These are phyloP conservation scores for Cupressus sempervirens DNA, from an alignment of 75 land plant genomes.

Conservation along the genomic window DNA sequence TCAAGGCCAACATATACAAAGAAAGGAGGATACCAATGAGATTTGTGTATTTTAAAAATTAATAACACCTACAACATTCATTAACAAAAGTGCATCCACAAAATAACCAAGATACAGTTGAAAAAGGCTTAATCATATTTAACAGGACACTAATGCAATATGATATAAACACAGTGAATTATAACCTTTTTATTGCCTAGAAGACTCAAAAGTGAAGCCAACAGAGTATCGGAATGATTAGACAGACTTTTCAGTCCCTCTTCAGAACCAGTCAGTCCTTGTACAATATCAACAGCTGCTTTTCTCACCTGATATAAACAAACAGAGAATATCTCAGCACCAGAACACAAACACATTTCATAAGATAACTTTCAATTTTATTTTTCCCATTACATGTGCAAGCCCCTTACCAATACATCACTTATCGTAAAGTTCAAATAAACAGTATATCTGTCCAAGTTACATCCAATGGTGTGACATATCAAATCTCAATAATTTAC, in stretches of 20 bases:
- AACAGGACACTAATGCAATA: background rate
- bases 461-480: background rate
- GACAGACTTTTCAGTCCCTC: constrained; percentile 59
- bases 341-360: background rate
- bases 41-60: background rate
- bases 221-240: constrained; percentile 18
- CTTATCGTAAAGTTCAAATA: background rate
- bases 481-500: background rate
- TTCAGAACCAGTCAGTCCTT: constrained; percentile 78
- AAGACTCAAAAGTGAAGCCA: constrained; percentile 55
- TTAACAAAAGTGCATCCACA: background rate
- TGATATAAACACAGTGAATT: background rate
- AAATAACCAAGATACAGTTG: background rate
- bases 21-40: too few relatives aligned
- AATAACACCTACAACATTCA: background rate
- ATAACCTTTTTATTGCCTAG: constrained; percentile 44
- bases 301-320: constrained; percentile 52
- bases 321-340: background rate
- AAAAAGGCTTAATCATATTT: background rate
- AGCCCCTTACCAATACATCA: background rate
- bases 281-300: constrained; percentile 80
- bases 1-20: background rate
- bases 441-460: background rate
- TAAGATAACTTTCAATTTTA: background rate
- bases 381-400: background rate